Conservation (phyloP, 2,329 filamentous ascomycete species). For the Botrytis porri region DNA sequence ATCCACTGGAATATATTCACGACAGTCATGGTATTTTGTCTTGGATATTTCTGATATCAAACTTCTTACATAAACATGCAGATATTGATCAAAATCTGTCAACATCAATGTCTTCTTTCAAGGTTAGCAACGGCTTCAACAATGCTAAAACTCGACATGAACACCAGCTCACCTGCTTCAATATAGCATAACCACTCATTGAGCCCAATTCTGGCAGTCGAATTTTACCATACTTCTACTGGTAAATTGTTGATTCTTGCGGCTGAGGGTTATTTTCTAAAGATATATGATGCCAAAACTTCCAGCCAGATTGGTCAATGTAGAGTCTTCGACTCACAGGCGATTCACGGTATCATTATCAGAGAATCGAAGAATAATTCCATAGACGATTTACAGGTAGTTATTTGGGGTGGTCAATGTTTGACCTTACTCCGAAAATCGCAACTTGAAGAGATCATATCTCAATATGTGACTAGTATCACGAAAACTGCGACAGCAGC, state of each 20-base stretch:
- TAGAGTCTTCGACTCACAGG: slow-evolving; percentile 62
- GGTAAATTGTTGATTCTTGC: slow-evolving; percentile 49
- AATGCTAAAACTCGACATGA: not conserved
- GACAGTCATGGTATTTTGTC: not conserved
- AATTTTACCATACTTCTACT: slow-evolving; percentile 44
- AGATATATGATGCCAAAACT: slow-evolving; percentile 45
- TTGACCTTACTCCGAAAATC: slow-evolving; percentile 41
- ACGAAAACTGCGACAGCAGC: slow-evolving; percentile 44
- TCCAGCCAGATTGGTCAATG: slow-evolving; percentile 43
- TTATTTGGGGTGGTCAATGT: slow-evolving; percentile 70
- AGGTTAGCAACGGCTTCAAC: slow-evolving; percentile 9
- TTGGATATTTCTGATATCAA: not conserved
- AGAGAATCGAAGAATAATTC: slow-evolving; percentile 25
- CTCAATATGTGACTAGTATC: slow-evolving; percentile 23
- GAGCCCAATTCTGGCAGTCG: slow-evolving; percentile 57
- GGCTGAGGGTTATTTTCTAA: slow-evolving; percentile 58
- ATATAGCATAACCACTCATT: slow-evolving; percentile 36
- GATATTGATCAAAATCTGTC: not conserved
- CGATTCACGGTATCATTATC: slow-evolving; percentile 70
- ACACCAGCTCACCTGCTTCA: slow-evolving; percentile 10
- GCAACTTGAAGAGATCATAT: slow-evolving; percentile 24
- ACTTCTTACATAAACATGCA: not conserved
- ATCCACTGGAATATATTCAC: not conserved
- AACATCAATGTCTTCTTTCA: slow-evolving; percentile 17
- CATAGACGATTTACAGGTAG: slow-evolving; percentile 38